Base-by-base conservation (phyloP, 441 rosid species). In the Populus hybrid region DNA sequence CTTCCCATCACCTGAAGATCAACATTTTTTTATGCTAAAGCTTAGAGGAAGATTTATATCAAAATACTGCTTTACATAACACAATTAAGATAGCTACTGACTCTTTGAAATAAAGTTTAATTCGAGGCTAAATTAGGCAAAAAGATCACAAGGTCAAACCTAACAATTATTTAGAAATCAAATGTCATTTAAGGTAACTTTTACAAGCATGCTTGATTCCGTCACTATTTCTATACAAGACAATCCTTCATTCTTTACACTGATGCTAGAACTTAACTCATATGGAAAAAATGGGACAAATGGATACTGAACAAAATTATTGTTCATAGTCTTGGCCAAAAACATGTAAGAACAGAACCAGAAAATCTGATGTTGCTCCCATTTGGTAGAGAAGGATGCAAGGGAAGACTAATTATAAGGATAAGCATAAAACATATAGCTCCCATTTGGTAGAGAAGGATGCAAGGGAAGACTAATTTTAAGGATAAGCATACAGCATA, bases 1-100 rank as follows among this genome's bases (percentile, higher is more conserved):
- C 98, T 95, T 69, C 95, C 99, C 97, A 95, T 91, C 59, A 93
- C 97, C 99, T 95, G 87, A 82, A 81, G 76, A 42, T 65, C 24
- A 86, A 23, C 42, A 21, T 36, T 46, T 21, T 10, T 7, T 70
- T 78, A 65, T 28, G 69, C 32, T 69, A 69, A 74, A 78, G 35
- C 38, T 59, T 68, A 80, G 6, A 64, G 35, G 35, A 59, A 50
- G 57, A 50, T 50, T 50, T 50, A 50, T 50, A 50, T 50, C 57
- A 50, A 63, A 38, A 50, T 26, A 10, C n/a, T 16, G 9, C 16
- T 26, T 26, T 57, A 10, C 57, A 3, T 53, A 65, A 67, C 69
- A 36, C 8, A 8, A 42, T 2, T 38, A 10, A 23, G 26, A 72
- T 66, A n/a, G 20, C 72, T 66, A 34, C 57, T 4, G 16, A 35